These are phyloP conservation scores for Fusarium praegraminearum DNA, from an alignment of 2,329 filamentous ascomycete genomes.

Conservation along the genomic window DNA sequence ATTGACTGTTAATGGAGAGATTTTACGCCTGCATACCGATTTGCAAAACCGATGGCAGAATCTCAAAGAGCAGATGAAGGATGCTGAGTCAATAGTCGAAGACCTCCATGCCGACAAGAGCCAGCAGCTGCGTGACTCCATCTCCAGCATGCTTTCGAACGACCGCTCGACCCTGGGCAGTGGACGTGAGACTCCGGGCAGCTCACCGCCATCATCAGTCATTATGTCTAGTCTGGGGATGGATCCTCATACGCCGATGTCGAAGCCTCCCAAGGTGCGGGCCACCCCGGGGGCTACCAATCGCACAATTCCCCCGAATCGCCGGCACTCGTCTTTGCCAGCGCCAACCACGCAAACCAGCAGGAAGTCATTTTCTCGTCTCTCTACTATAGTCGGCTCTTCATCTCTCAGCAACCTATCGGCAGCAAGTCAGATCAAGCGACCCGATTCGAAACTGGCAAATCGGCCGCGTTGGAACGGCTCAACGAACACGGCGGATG, in stretches of 20 bases:
- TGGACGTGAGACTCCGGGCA: conserved; percentile 76
- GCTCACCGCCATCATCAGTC: conserved; percentile 72
- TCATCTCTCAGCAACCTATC: conserved; percentile 61
- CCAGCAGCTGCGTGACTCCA: conserved; percentile 88
- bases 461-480: conserved; percentile 79
- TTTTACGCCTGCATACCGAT: conserved; percentile 85
- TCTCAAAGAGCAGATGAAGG: conserved; percentile 79
- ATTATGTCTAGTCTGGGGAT: conserved; percentile 69
- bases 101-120: conserved; percentile 75
- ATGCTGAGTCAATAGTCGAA: conserved; percentile 80
- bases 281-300: conserved; percentile 61
- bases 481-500: conserved; percentile 72
- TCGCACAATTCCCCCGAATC: conserved; percentile 59
- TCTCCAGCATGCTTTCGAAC: conserved; percentile 90
- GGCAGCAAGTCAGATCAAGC: conserved; percentile 55
- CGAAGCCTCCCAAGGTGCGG: conserved; percentile 59
- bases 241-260: conserved; percentile 60
- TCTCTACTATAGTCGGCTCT: conserved; percentile 62
- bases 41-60: conserved; percentile 85
- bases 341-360: conserved; percentile 55
- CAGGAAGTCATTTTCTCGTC: conserved; percentile 59
- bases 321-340: conserved; percentile 63
- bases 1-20: conserved; percentile 96
- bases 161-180: conserved; percentile 80
- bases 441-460: conserved; percentile 60